These are phyloP conservation scores for Cryptococcus maquisensis DNA, from an alignment of 1,284 basidiomycete genomes.

Conservation along the genomic window DNA sequence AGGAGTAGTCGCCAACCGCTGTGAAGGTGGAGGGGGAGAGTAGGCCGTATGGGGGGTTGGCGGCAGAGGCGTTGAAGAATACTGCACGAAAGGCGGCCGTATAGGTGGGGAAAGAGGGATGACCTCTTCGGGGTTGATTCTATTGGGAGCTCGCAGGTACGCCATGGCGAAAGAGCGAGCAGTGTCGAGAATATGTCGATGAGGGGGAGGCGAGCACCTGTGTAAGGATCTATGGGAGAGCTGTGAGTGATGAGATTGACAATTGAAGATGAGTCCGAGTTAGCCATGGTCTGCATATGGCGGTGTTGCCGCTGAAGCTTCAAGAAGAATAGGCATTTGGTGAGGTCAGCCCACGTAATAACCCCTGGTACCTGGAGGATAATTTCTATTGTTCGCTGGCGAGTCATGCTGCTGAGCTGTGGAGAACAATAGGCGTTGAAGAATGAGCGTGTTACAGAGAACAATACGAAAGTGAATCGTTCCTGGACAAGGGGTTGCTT, in stretches of 20 bases:
- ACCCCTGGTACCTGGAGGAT: no score
- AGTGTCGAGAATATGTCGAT: neutral
- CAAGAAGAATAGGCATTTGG: no score
- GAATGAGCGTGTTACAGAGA: no score
- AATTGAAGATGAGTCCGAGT: no score
- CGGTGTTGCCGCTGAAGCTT: no score
- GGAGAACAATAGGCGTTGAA: no score
- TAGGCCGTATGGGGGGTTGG: conserved; percentile 31
- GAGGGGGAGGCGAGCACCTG: neutral
- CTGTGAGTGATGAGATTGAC: neutral
- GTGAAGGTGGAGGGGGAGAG: conserved; percentile 7
- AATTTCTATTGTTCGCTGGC: no score
- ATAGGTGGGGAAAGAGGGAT: conserved; percentile 31
- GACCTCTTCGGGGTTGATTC: conserved; percentile 25
- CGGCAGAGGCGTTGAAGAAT: conserved; percentile 29
- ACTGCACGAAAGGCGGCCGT: conserved; percentile 30
- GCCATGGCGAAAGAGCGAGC: neutral
- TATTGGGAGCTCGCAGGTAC: conserved; percentile 3
- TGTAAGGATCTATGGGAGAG: neutral
- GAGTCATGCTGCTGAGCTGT: no score
- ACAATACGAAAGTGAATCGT: no score
- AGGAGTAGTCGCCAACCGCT: conserved; percentile 18
- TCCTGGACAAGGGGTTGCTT: no score
- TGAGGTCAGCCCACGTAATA: no score
- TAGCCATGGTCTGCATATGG: no score